A percentile compares a stretch with the other conserved stretches of the same genome.
Conservation (phyloP, 805 yeast species). For the Candida ascalaphidarum region DNA sequence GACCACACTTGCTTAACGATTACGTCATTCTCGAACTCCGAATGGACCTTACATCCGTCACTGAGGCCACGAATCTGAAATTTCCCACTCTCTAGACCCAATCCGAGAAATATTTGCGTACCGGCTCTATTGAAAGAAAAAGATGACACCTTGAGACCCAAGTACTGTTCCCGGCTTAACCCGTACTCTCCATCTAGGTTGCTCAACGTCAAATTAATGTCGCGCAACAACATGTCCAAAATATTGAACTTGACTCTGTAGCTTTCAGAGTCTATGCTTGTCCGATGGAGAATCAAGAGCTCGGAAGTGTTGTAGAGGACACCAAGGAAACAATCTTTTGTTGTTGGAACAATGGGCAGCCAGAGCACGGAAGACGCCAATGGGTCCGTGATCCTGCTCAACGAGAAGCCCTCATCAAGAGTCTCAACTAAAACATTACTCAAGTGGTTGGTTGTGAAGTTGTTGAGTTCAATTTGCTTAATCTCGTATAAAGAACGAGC, state of each 20-base stretch:
- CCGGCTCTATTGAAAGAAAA: slow-evolving; percentile 15
- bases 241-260: slow-evolving; percentile 17
- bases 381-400: slow-evolving; percentile 24
- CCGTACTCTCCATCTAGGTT: slow-evolving; percentile 7
- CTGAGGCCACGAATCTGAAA: no score
- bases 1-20: no score
- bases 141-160: slow-evolving; percentile 14
- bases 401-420: slow-evolving; percentile 18
- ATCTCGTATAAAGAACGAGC: no score
- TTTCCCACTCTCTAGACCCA: no score
- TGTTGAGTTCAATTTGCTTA: no score
- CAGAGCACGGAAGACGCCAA: slow-evolving; percentile 25
- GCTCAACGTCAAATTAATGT: slow-evolving; percentile 10
- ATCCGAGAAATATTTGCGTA: no score
- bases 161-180: no score
- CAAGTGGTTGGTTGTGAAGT: no score
- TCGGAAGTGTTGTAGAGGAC: slow-evolving; percentile 31
- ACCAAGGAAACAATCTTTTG: slow-evolving; percentile 22
- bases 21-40: no score
- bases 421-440: slow-evolving; percentile 17
- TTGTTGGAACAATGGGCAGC: slow-evolving; percentile 15
- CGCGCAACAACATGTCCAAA: slow-evolving; percentile 23
- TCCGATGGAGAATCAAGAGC: slow-evolving; percentile 20
- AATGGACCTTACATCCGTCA: no score
- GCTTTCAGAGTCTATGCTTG: slow-evolving; percentile 12